Conservation (phyloP, 139 green algal species). For the Tetraselmis striata region DNA sequence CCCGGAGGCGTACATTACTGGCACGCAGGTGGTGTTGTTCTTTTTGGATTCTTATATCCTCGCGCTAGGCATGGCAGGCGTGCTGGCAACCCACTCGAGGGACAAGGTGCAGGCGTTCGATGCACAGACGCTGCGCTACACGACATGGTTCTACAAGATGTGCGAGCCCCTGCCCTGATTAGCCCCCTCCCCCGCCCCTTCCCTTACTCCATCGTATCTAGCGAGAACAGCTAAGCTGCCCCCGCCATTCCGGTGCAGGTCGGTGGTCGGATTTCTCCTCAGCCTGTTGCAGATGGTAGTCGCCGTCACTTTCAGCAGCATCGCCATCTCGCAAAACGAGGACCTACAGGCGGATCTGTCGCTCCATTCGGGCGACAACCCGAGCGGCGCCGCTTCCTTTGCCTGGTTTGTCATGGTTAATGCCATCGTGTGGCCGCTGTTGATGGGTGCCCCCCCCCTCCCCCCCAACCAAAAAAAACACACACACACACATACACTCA, state of each 20-base stretch:
- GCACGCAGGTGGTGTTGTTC: not conserved
- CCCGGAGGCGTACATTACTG: not conserved
- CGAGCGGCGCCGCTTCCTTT: not conserved
- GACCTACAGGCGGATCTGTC: not conserved
- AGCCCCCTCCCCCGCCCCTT: no score
- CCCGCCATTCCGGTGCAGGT: no score
- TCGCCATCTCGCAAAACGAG: not conserved
- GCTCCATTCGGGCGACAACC: not conserved
- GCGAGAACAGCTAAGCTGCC: no score
- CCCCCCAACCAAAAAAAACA: no score
- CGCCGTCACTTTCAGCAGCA: not conserved
- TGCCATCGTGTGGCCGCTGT: not conserved
- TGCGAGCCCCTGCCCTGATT: no score
- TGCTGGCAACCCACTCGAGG: not conserved
- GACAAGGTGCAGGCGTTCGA: not conserved
- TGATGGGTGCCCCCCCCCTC: no score
- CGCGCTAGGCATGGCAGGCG: not conserved
- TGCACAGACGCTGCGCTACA: not conserved
- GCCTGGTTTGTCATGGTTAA: not conserved
- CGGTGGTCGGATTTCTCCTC: not conserved
- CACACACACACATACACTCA: no score
- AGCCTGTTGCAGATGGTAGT: not conserved
- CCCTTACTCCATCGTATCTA: no score
- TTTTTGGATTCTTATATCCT: not conserved
- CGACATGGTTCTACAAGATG: not conserved